Base-by-base conservation (phyloP, 768 basidiomycete species). In the Antrodiella citrinella region DNA sequence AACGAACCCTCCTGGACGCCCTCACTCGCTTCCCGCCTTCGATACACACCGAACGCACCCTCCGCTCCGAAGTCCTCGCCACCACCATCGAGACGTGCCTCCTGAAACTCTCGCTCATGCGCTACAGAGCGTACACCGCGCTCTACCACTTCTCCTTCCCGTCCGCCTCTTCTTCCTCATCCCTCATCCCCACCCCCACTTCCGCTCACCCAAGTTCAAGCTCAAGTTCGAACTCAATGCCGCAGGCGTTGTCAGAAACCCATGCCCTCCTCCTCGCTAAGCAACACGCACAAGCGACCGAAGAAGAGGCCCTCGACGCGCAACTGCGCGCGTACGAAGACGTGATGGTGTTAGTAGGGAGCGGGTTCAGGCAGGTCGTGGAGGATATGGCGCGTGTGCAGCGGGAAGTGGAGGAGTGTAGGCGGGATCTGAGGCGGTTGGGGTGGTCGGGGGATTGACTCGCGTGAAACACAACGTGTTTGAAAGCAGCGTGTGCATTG, bases 401-500 rank as follows among this genome's bases (percentile, higher is more conserved):
- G 58, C 65, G 64, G 51, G 76, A 75, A 54, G 72, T 65, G 15
- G 76, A 78, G 26, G 76, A 78, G 57, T 76, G 78, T 53, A 58
- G 65, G 52, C 65, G 60, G 47, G 77, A 80, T 54, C 61, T 80
- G 49, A 63, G 72, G 48, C 65, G 77, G 38, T 63, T 78, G 18
- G 77, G 76, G 2, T 78, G 75, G 74, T 74, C 72, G 7, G 74
- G 71, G 12, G 69, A 72, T 57, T 73, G 53, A 65, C n/a, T n/a
- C n/a, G n/a, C n/a, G 21, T 51, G n/a, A n/a, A n/a, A n/a, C n/a
- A n/a, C n/a, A n/a, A n/a, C n/a, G n/a, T n/a, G n/a, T n/a, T n/a
- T n/a, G n/a, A n/a, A n/a, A n/a, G n/a, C n/a, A n/a, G n/a, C n/a
- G n/a, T n/a, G n/a, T n/a, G n/a, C n/a, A n/a, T n/a, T n/a, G n/a